Percentiles rank a stretch among this genome's conserved stretches.
These are phyloP conservation scores for Phytopythium helicoides DNA, from an alignment of 352 stramenopile species.

Conservation along the genomic window DNA sequence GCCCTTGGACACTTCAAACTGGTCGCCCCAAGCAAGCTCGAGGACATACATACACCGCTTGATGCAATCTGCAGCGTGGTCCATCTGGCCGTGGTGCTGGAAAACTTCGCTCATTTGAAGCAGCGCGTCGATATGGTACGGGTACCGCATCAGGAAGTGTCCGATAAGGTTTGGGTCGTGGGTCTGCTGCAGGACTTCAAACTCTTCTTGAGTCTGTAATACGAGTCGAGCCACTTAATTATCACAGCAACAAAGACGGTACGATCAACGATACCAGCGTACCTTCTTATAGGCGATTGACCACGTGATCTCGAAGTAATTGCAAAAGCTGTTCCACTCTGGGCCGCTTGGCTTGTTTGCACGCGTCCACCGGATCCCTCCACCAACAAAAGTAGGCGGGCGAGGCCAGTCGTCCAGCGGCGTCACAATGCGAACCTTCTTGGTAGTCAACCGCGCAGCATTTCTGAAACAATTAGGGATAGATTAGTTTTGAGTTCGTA, in stretches of 20 bases:
- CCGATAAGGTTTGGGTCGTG: conserved; percentile 83
- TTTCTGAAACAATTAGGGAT: conserved; percentile 3
- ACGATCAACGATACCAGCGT: not conserved
- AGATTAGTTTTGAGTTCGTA: too few species aligned
- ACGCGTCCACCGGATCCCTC: conserved; percentile 82
- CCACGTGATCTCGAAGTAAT: conserved; percentile 86
- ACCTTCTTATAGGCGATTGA: conserved; percentile 89
- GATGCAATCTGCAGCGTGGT: conserved; percentile 80
- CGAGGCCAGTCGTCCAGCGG: conserved; percentile 81
- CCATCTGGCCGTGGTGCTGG: conserved; percentile 87
- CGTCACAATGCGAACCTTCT: conserved; percentile 76
- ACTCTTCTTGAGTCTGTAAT: conserved; percentile 70
- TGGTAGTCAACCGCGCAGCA: conserved; percentile 50
- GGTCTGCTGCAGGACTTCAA: conserved; percentile 75
- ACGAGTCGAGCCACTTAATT: conserved; percentile 1
- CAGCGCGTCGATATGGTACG: conserved; percentile 82
- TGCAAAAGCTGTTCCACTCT: conserved; percentile 65
- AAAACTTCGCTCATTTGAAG: conserved; percentile 88
- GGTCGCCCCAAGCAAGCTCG: conserved; percentile 78
- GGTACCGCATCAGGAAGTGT: conserved; percentile 79
- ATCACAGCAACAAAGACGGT: not conserved
- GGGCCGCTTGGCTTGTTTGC: conserved; percentile 67
- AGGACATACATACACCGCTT: conserved; percentile 85
- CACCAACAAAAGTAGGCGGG: conserved; percentile 83
- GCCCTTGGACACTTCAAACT: conserved; percentile 81